A percentile compares a stretch with the other conserved stretches of the same genome.
phyloP scores from a whole-genome alignment of 768 basidiomycete genomes.

The Boletus vermiculosoides region DNA sequence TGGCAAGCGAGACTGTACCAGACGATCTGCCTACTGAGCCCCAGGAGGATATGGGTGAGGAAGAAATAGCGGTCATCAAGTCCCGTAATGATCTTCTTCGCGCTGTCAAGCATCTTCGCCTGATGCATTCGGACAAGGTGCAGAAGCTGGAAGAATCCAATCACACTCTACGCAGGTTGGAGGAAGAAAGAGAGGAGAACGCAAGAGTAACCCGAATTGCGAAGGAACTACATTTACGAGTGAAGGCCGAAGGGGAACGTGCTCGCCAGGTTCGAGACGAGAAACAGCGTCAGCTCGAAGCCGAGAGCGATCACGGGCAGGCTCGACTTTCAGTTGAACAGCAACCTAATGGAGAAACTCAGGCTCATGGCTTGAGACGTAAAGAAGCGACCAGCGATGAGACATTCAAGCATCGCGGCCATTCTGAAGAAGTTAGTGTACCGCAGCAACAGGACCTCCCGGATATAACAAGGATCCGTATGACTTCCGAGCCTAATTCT shows the following conservation, averaged over 20 bases:
- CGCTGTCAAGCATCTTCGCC: slow-evolving; percentile 15
- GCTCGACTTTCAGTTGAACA: slow-evolving; percentile 13
- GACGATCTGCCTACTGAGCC: slow-evolving; percentile 18
- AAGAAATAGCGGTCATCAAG: slow-evolving; percentile 10
- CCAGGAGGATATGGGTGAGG: slow-evolving; percentile 24
- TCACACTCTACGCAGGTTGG: slow-evolving; percentile 21
- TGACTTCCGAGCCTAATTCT: slow-evolving; percentile 12
- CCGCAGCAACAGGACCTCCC: slow-evolving; percentile 29
- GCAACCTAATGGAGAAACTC: slow-evolving; percentile 8
- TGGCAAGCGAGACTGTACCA: neutral
- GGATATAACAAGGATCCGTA: slow-evolving; percentile 29
- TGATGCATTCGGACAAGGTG: slow-evolving; percentile 18
- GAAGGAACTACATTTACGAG: slow-evolving; percentile 19
- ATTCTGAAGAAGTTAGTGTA: neutral
- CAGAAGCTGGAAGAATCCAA: slow-evolving; percentile 17
- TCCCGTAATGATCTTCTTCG: slow-evolving; percentile 10
- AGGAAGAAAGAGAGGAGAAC: no score
- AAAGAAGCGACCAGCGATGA: neutral
- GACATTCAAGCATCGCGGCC: neutral
- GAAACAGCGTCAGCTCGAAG: slow-evolving; percentile 3
- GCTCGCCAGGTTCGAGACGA: slow-evolving; percentile 5
- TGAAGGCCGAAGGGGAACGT: slow-evolving; percentile 11
- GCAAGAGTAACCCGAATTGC: no score
- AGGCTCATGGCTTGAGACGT: neutral
- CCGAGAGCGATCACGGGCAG: neutral